These are phyloP conservation scores for Myriangium duriaei DNA, from an alignment of 2,329 filamentous ascomycete species.

Conservation along the genomic window DNA sequence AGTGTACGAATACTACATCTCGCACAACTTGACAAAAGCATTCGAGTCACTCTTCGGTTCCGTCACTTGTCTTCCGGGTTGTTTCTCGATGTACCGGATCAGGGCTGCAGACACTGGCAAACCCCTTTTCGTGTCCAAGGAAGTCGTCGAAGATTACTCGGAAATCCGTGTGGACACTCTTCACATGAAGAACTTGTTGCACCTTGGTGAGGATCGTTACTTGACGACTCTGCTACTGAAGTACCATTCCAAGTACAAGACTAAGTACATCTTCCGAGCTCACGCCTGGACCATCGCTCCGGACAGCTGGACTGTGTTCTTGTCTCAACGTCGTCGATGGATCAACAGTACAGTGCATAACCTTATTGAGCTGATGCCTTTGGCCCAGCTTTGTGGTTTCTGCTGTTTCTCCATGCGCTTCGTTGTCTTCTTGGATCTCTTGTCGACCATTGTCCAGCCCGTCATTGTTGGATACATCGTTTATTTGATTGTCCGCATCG, in stretches of 20 bases:
- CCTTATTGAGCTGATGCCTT: conserved; percentile 82
- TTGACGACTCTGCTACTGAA: conserved; percentile 90
- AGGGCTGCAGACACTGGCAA: conserved; percentile 89
- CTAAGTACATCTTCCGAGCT: conserved; percentile 86
- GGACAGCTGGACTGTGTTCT: conserved; percentile 85
- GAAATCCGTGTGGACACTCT: conserved; percentile 94
- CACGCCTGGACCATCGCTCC: conserved; percentile 96
- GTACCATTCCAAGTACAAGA: conserved; percentile 88
- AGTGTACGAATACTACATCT: conserved; percentile 99
- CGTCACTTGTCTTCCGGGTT: conserved; percentile 94
- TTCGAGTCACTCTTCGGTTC: conserved; percentile 96
- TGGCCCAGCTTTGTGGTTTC: conserved; percentile 94
- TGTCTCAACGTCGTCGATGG: conserved; percentile 97
- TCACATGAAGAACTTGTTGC: conserved; percentile 96
- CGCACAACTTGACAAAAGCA: conserved; percentile 90
- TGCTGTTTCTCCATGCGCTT: conserved; percentile 99
- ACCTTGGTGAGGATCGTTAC: conserved; percentile 95
- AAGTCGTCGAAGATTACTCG: conserved; percentile 76
- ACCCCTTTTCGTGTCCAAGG: conserved; percentile 87
- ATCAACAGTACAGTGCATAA: conserved; percentile 99
- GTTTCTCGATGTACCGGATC: conserved; percentile 98
- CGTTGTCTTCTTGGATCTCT: conserved; percentile 83
- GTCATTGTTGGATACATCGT: conserved; percentile 81
- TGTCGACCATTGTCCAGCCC: conserved; percentile 85
- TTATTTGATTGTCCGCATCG: conserved; percentile 71